Evolutionary conservation across 345 rosid genomes (phyloP), one percentile per base, ranked within the genome.

Genomic region (Garcia nutans): DNA sequence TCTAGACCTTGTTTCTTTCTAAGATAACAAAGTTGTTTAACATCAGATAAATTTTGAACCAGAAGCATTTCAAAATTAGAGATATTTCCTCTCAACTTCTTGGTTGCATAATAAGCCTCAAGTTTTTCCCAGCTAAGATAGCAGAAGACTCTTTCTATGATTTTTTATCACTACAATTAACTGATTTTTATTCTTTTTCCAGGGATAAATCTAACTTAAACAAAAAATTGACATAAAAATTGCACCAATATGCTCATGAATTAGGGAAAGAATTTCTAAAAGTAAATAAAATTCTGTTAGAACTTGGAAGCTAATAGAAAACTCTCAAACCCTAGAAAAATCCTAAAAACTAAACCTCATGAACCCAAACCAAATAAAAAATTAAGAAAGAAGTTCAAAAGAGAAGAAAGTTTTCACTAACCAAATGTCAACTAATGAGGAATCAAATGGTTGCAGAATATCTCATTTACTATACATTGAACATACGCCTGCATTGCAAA

Each of bases 401-500:
- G 65, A 28, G 28, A 60, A 37, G 58, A 56, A 26, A 73, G 26
- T 52, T 78, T 54, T 62, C 77, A 80, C 84, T 64, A 65, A 79
- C 84, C 83, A 74, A 80, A 74, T 24, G 78, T 65, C 7, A 24
- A 44, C 1, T 49, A 68, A 11, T 59, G 73, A 61, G 68, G 65
- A 76, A 79, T 44, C 37, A 79, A 70, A 33, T 69, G 49, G 70
- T 64, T 56, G 78, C 64, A 55, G 47, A 49, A 80, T 72, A 65
- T 77, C 63, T 70, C 72, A 64, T 45, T 60, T 22, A 52, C 44
- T 22, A 62, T 33, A 75, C 57, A 54, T 54, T 54, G 58, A 54
- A 17, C 0, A 17, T 2, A 54, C 17, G 20, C 68, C 86, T 82
- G 86, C 79, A 82, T 62, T 47, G 73, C 24, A 70, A 37, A 79